Conservation (phyloP, 2,329 filamentous ascomycete genomes). For the Exophiala sp. region DNA sequence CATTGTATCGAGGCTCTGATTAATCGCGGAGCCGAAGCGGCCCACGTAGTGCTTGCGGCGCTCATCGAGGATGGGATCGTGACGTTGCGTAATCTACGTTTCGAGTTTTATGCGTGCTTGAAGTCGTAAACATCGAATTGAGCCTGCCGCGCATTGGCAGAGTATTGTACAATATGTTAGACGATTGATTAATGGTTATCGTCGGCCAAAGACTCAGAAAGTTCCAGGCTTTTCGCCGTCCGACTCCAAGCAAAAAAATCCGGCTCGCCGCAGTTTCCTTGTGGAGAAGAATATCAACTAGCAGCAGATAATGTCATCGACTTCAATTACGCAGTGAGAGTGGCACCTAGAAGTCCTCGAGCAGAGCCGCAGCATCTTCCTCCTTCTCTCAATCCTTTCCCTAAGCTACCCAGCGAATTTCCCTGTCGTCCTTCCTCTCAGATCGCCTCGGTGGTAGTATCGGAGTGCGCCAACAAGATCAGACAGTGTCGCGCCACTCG, state of each 20-base stretch:
- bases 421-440: background rate
- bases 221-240: slow-evolving; percentile 9
- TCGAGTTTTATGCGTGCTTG: background rate
- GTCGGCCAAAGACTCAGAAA: slow-evolving; percentile 4
- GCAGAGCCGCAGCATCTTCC: background rate
- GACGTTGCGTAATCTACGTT: background rate
- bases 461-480: too few species aligned
- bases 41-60: slow-evolving; percentile 38
- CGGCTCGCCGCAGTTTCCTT: slow-evolving; percentile 12
- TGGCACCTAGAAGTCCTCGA: background rate
- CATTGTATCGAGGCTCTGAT: slow-evolving; percentile 41
- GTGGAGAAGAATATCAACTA: background rate
- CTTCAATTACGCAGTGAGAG: background rate
- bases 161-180: background rate
- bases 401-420: too few species aligned
- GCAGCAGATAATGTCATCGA: background rate
- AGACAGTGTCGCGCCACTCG: background rate
- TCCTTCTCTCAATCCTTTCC: background rate
- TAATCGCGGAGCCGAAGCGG: slow-evolving; percentile 40
- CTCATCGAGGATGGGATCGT: slow-evolving; percentile 34
- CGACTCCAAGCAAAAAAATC: slow-evolving; percentile 7
- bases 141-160: background rate
- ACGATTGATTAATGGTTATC: background rate
- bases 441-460: too few species aligned
- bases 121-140: background rate